Conservation (phyloP, 129 eudicot species). For the Escallonia herrerae region DNA sequence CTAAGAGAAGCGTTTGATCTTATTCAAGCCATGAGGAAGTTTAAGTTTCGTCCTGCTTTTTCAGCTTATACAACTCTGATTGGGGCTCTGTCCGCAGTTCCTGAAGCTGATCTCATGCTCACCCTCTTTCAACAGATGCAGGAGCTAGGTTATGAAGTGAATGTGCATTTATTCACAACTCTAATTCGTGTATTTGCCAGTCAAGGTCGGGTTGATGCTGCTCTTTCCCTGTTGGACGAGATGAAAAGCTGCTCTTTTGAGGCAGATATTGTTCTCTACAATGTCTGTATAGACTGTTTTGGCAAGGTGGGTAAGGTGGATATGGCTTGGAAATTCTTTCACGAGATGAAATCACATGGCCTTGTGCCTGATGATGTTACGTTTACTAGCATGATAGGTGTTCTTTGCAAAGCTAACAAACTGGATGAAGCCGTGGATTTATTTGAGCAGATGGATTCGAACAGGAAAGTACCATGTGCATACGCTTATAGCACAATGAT, state of each 20-base stretch:
- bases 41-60: conserved; percentile 79
- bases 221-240: conserved; percentile 70
- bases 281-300: conserved; percentile 88
- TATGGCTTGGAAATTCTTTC: conserved; percentile 97
- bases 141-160: conserved; percentile 82
- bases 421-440: conserved; percentile 70
- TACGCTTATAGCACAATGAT: conserved; percentile 93
- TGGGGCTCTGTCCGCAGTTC: conserved; percentile 59
- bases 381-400: conserved; percentile 90
- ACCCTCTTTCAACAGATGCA: conserved; percentile 82
- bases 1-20: conserved; percentile 57
- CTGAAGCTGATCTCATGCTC: conserved; percentile 65
- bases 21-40: conserved; percentile 82
- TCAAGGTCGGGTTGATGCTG: conserved; percentile 60
- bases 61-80: conserved; percentile 88
- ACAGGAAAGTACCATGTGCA: conserved; percentile 74
- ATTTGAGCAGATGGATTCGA: conserved; percentile 69
- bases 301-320: conserved; percentile 92
- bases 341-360: conserved; percentile 67
- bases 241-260: conserved; percentile 65
- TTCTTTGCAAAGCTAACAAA: conserved; percentile 70
- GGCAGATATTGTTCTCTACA: conserved; percentile 78
- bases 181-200: conserved; percentile 70
- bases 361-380: conserved; percentile 80
- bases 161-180: conserved; percentile 78